Base-by-base conservation (phyloP, 148 eudicot genomes). In the Persicaria tinctoria region DNA sequence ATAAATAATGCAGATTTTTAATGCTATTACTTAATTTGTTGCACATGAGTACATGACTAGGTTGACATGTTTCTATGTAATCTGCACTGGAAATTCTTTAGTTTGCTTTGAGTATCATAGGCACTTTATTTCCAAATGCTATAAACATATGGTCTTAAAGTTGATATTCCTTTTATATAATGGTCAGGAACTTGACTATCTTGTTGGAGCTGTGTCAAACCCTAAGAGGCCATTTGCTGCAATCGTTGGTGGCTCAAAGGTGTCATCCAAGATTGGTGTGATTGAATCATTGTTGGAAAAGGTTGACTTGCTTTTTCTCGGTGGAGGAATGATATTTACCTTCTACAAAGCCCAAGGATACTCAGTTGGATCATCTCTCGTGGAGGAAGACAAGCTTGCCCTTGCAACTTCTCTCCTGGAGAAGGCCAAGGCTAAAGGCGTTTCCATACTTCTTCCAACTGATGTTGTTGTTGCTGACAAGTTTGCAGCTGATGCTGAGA, bases 161-260 rank as follows among this genome's bases (percentile, higher is more conserved):
- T 17, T 77, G 72, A 5, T 56, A n/a, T 47, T 18, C 59, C 59
- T 23, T 63, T 73, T 76, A 10, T 77, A 44, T 45, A 69, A 11
- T 45, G 1, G 13, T 50, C 72, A 93, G 98, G 98, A 91, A 76
- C 93, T 91, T 74, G 97, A 93, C 80, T 93, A 93, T 77, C 86
- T 93, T 53, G 95, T 84, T 75, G 97, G 95, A 70, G 97, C 97
- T 51, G 97, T 93, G 60, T 64, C 91, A 50, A 86, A 87, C 71
- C 97, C 95, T 16, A 88, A 91, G 86, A 89, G 79, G 81, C 98
- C 97, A 69, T 93, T 93, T 88, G 98, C 97, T 73, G 98, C 98
- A 4, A 88, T 93, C 74, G 90, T 93, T 80, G 98, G 98, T 80
- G 97, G 98, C 77, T 87, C 97, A 75, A 93, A 91, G 79, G 97